Percentiles rank a stretch among this genome's conserved stretches.
Conservation (phyloP, 805 yeast species). For the Pichia membranifaciens region DNA sequence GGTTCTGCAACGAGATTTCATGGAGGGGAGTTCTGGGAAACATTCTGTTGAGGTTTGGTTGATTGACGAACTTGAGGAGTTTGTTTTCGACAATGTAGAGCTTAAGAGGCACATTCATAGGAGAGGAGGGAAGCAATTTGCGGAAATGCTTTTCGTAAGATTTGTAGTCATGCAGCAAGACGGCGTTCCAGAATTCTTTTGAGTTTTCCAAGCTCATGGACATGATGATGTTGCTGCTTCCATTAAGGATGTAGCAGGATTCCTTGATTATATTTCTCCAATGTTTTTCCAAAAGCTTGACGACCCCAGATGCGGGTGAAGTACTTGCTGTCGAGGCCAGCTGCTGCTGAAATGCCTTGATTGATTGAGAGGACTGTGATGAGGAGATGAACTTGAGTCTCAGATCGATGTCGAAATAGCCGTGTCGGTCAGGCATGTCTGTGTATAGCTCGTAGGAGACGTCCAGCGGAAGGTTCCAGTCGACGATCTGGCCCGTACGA, state of each 20-base stretch:
- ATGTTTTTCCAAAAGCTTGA: conserved; percentile 36
- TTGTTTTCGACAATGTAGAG: conserved; percentile 24
- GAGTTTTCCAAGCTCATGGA: conserved; percentile 60
- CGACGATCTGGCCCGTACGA: conserved; percentile 44
- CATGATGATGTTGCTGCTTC: conserved; percentile 80
- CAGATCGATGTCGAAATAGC: not conserved
- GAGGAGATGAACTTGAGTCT: not conserved
- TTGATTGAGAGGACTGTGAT: conserved; percentile 7
- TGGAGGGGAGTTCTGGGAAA: not conserved
- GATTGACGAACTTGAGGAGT: conserved; percentile 28
- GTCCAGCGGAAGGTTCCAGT: conserved; percentile 79
- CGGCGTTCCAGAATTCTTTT: conserved; percentile 46
- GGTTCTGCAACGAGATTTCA: not conserved
- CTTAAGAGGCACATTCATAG: conserved; percentile 43
- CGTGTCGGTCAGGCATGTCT: conserved; percentile 32
- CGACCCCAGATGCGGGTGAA: not conserved
- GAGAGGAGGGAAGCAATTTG: conserved; percentile 26
- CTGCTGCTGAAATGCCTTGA: conserved; percentile 24
- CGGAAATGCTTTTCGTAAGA: conserved; percentile 19
- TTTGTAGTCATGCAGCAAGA: conserved; percentile 23
- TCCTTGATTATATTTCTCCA: conserved; percentile 84
- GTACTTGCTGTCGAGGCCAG: not conserved
- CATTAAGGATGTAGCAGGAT: conserved; percentile 66
- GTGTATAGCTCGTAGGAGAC: conserved; percentile 34
- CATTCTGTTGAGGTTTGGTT: not conserved